A percentile compares a stretch with the other conserved stretches of the same genome.
These are phyloP conservation scores for Lentinula aciculospora DNA, from an alignment of 768 basidiomycete genomes.

Conservation along the genomic window DNA sequence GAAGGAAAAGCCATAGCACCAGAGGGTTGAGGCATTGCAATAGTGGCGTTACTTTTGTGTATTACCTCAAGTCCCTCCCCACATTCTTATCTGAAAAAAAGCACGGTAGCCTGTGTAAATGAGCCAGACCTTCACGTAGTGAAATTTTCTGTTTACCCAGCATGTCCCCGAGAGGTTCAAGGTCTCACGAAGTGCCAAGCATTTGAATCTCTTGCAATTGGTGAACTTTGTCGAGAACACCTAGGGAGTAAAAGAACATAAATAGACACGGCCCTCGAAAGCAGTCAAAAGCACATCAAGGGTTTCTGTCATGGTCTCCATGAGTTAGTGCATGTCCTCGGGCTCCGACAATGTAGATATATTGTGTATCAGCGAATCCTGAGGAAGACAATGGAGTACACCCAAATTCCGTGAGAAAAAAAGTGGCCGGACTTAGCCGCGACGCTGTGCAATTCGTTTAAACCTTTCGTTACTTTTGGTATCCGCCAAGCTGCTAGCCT, in stretches of 20 bases:
- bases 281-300: not conserved
- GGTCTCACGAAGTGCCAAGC: not conserved
- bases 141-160: not conserved
- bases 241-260: not conserved
- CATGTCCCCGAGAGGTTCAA: not conserved
- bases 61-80: not conserved
- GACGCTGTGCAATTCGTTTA: not conserved
- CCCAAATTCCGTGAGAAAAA: not conserved
- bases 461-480: not conserved
- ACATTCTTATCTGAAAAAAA: slow-evolving; percentile 2
- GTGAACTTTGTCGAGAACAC: not conserved
- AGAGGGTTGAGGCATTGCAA: not conserved
- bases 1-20: not conserved
- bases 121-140: not conserved
- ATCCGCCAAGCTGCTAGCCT: not conserved
- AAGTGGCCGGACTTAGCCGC: not conserved
- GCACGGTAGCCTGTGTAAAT: not conserved
- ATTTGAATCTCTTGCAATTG: not conserved
- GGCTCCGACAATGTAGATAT: not conserved
- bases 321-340: not conserved
- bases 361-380: not conserved
- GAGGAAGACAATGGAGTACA: not conserved
- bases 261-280: not conserved
- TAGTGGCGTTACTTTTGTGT: not conserved
- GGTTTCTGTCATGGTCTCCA: not conserved